Evolutionary conservation across 441 rosid species (phyloP).

Genomic region (Populus hybrid): DNA sequence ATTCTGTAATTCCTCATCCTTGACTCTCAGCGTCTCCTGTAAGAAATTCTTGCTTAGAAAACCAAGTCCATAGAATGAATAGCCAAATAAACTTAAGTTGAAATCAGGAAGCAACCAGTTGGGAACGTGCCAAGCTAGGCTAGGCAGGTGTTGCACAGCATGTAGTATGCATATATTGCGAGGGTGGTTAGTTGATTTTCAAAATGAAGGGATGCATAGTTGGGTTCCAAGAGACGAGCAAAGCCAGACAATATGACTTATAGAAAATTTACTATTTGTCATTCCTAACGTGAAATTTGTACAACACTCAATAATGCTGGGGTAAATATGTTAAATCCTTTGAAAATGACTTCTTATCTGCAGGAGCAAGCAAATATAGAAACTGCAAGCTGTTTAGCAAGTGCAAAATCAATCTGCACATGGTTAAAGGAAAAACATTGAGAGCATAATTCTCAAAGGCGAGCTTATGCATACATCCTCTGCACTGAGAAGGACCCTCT

Average conservation of each 20-base stretch:
- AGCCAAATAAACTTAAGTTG: neutral
- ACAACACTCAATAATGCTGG: neutral
- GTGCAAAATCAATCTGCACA: no score
- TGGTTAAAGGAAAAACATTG: no score
- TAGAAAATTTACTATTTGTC: neutral
- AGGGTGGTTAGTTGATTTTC: neutral
- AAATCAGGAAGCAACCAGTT: neutral
- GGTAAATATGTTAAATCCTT: neutral
- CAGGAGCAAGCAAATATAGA: neutral
- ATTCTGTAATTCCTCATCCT: conserved; percentile 94
- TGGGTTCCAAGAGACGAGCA: neutral
- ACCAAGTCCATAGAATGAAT: conserved; percentile 14
- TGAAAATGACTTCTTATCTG: neutral
- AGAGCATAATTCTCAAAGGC: no score
- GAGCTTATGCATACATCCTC: no score
- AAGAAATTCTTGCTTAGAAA: conserved; percentile 15
- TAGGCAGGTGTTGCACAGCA: neutral
- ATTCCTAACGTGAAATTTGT: neutral
- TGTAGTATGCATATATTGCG: neutral
- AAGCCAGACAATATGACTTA: neutral
- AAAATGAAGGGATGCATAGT: neutral
- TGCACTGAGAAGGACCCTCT: no score
- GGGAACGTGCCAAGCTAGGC: neutral
- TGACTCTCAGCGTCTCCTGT: conserved; percentile 91
- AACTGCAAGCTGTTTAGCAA: neutral